These are phyloP conservation scores for Salvia sclarea DNA, from an alignment of 305 asterid genomes.

Conservation along the genomic window DNA sequence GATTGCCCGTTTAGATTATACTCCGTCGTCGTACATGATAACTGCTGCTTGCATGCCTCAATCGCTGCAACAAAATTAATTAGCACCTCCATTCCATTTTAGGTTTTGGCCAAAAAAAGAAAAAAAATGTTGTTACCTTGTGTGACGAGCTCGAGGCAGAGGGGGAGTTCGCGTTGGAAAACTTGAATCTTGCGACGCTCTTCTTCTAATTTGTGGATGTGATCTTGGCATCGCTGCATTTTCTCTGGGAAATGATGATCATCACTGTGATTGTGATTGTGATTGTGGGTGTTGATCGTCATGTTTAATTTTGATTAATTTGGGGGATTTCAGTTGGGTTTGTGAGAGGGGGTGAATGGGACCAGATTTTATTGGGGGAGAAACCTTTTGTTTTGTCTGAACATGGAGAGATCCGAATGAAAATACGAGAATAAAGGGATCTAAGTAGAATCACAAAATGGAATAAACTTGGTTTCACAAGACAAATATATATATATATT, in stretches of 20 bases:
- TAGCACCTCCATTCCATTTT: neutral
- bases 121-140: conserved; percentile 28
- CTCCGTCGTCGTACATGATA: conserved; percentile 50
- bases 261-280: conserved; percentile 23
- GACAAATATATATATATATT: conserved; percentile 7
- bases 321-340: neutral
- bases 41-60: conserved; percentile 79
- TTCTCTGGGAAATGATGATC: conserved; percentile 34
- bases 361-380: conserved; percentile 32
- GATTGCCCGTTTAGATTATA: conserved; percentile 51
- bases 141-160: conserved; percentile 77
- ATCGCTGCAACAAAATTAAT: conserved; percentile 49
- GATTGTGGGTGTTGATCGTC: conserved; percentile 48
- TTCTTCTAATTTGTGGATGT: conserved; percentile 61
- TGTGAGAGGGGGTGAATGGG: conserved; percentile 14
- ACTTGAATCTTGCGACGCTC: conserved; percentile 87
- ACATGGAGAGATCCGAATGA: conserved; percentile 58
- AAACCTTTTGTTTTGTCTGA: conserved; percentile 38
- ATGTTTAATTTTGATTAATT: conserved; percentile 16
- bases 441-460: conserved; percentile 55
- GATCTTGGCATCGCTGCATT: conserved; percentile 61
- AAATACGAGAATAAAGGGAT: conserved; percentile 62
- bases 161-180: conserved; percentile 87
- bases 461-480: conserved; percentile 58
- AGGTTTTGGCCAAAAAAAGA: no score